phyloP scores from a whole-genome alignment of 495 filamentous ascomycete genomes.

The Neurospora tetraspora region DNA sequence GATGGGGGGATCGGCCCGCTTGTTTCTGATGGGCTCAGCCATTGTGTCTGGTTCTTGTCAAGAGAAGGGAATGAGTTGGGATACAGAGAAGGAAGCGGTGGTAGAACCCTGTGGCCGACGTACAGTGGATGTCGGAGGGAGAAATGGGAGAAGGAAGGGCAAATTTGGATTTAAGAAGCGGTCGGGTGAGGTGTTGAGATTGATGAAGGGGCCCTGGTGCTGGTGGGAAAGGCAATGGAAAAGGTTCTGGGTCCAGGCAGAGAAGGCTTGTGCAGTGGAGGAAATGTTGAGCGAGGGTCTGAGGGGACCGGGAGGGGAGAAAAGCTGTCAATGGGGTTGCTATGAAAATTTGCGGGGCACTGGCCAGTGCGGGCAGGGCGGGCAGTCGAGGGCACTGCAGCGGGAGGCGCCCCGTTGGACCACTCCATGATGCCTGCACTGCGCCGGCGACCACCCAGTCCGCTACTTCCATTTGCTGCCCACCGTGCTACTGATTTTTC shows the following conservation, averaged over 20 bases:
- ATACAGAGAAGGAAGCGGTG: not conserved
- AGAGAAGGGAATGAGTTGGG: conserved; percentile 1
- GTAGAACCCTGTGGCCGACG: not conserved
- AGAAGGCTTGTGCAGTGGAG: conserved; percentile 8
- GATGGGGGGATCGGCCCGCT: conserved; percentile 69
- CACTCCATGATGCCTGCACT: not conserved
- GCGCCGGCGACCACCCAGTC: not conserved
- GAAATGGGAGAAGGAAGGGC: not conserved
- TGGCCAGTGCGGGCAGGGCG: conserved; percentile 8
- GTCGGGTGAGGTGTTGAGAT: not conserved
- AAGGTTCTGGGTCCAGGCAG: not conserved
- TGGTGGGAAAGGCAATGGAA: not conserved
- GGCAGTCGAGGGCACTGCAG: not conserved
- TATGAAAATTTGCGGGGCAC: conserved; percentile 23
- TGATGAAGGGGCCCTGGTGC: not conserved
- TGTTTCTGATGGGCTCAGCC: conserved; percentile 88
- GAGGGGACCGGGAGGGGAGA: conserved; percentile 15
- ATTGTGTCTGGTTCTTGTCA: conserved; percentile 35
- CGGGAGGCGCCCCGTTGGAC: not conserved
- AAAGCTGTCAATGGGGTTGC: conserved; percentile 17
- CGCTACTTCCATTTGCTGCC: not conserved
- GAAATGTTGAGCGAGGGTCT: conserved; percentile 19
- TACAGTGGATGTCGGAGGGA: not conserved
- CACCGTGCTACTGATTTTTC: not conserved
- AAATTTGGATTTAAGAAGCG: not conserved